phyloP scores from a whole-genome alignment of 2,329 filamentous ascomycete species.

The Exophiala dermatitidis region DNA sequence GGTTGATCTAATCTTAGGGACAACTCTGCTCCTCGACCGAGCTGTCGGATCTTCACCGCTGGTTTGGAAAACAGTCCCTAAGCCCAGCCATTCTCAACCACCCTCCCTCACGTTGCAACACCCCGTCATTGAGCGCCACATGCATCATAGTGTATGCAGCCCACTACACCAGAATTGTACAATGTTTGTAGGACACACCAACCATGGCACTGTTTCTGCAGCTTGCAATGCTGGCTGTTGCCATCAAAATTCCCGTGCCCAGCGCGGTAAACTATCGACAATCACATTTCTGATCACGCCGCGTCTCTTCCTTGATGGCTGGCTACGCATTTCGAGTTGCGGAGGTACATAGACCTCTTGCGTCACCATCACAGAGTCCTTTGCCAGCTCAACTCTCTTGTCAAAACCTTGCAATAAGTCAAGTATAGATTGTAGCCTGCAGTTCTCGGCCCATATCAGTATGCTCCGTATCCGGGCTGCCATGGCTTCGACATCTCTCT shows the following conservation, averaged over 20 bases:
- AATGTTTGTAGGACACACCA: no score
- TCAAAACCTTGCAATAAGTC: slow-evolving; percentile 19
- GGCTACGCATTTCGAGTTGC: slow-evolving; percentile 2
- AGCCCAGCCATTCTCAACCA: not conserved
- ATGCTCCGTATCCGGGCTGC: slow-evolving; percentile 19
- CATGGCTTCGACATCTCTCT: slow-evolving; percentile 20
- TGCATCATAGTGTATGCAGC: no score
- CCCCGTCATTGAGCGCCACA: no score
- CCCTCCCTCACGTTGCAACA: no score
- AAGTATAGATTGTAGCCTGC: slow-evolving; percentile 17
- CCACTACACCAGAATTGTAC: no score
- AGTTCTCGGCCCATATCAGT: slow-evolving; percentile 22
- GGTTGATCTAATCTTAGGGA: no score
- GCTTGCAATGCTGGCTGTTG: not conserved
- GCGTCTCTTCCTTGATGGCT: not conserved
- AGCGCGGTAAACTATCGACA: slow-evolving; percentile 11
- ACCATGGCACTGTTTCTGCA: not conserved
- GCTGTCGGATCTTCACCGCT: no score
- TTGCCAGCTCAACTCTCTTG: slow-evolving; percentile 9
- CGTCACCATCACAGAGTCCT: not conserved
- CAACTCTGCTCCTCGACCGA: no score
- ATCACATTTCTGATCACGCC: slow-evolving; percentile 11
- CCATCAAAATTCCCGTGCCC: slow-evolving; percentile 2
- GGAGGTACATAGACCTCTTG: slow-evolving; percentile 1
- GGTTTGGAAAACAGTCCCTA: no score